Evolutionary conservation across 768 basidiomycete genomes (phyloP).

Genomic region (Gautieria morchelliformis): DNA sequence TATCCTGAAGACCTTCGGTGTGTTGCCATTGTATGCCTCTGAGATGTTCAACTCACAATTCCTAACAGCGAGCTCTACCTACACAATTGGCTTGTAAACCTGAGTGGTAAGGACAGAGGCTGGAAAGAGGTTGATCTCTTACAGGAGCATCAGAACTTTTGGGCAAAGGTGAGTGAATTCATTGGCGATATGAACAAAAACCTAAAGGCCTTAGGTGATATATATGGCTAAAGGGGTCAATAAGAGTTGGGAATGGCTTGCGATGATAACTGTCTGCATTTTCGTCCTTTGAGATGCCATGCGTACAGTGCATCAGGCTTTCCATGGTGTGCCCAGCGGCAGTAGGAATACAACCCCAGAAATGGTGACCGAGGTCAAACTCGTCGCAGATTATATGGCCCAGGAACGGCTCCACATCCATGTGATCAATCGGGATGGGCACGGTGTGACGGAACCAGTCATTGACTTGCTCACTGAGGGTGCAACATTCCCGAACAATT

Average conservation of each 20-base stretch:
- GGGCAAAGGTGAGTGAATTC: slow-evolving; percentile 26
- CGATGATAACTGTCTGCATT: neutral
- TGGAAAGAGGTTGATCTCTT: slow-evolving; percentile 32
- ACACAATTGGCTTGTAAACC: slow-evolving; percentile 26
- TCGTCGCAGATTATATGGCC: neutral
- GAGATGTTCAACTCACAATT: neutral
- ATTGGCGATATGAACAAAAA: no score
- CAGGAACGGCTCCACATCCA: neutral
- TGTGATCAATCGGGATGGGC: neutral
- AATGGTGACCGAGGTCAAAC: neutral
- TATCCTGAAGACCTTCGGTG: neutral
- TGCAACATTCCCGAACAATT: neutral
- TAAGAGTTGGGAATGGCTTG: neutral
- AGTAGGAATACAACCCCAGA: neutral
- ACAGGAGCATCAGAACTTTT: slow-evolving; percentile 33
- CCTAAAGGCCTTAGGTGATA: no score
- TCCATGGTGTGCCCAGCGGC: no score
- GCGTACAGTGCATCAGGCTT: neutral
- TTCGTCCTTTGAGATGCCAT: neutral
- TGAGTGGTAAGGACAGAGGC: slow-evolving; percentile 20
- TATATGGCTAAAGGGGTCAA: no score
- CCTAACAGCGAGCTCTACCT: slow-evolving; percentile 13
- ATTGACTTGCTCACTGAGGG: neutral
- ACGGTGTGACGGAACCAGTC: neutral
- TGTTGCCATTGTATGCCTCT: neutral